These are phyloP conservation scores for Clarireedia homoeocarpa DNA, from an alignment of 2,329 filamentous ascomycete species.

Conservation along the genomic window DNA sequence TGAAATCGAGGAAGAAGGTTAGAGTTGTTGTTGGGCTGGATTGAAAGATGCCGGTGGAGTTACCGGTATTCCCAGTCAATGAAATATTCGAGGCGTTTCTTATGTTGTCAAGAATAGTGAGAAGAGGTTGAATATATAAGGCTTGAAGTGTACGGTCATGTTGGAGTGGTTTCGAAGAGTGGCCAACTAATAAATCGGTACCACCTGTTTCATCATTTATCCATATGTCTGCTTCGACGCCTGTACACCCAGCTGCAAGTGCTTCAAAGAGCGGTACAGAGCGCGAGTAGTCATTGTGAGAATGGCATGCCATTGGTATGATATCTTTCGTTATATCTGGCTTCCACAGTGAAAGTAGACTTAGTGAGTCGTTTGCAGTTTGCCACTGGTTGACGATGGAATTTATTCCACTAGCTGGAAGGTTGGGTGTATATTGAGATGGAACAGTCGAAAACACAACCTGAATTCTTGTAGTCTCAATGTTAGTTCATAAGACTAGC, in stretches of 20 bases:
- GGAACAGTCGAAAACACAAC: background rate
- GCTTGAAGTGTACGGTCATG: slow-evolving; percentile 44
- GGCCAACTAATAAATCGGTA: slow-evolving; percentile 43
- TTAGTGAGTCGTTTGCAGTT: background rate
- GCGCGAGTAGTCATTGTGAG: slow-evolving; percentile 52
- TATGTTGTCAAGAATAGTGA: slow-evolving; percentile 46
- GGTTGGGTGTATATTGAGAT: background rate
- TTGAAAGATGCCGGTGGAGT: slow-evolving; percentile 17
- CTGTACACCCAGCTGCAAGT: slow-evolving; percentile 48
- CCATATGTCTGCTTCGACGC: slow-evolving; percentile 55
- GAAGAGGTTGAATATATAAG: slow-evolving; percentile 52
- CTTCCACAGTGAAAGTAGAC: background rate
- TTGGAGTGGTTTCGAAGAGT: slow-evolving; percentile 45
- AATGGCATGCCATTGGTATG: slow-evolving; percentile 17
- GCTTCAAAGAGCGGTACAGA: slow-evolving; percentile 40
- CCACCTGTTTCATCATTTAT: slow-evolving; percentile 40
- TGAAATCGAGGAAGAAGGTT: slow-evolving; percentile 45
- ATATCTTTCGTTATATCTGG: background rate
- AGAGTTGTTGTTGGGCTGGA: slow-evolving; percentile 6
- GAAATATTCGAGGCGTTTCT: slow-evolving; percentile 24
- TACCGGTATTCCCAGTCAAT: background rate
- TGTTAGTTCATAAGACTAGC: background rate
- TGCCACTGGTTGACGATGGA: background rate
- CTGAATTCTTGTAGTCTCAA: background rate
- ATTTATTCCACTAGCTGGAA: background rate